phyloP scores from a whole-genome alignment of 225 moss, liverwort and hornwort species.

The Marchantia paleacea region DNA sequence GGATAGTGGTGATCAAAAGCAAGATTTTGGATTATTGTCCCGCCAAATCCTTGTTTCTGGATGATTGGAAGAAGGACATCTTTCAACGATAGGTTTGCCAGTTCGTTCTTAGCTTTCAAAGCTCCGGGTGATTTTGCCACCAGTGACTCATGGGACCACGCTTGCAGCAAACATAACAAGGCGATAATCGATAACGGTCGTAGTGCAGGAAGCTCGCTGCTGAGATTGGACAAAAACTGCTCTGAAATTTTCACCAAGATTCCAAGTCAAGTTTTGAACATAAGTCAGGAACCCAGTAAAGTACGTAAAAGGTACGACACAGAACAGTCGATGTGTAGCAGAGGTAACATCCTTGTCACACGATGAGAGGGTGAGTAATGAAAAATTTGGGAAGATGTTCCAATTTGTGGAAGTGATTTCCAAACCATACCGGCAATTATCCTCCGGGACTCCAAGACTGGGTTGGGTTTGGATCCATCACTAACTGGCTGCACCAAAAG shows the following conservation, averaged over 20 bases:
- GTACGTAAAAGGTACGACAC: no score
- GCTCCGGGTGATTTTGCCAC: constrained; percentile 36
- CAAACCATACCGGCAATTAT: constrained; percentile 57
- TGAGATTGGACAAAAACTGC: constrained; percentile 80
- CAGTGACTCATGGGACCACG: constrained; percentile 63
- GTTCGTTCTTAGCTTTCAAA: constrained; percentile 38
- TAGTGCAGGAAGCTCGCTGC: constrained; percentile 87
- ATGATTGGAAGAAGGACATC: constrained; percentile 49
- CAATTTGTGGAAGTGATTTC: neutral
- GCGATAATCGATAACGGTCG: constrained; percentile 88
- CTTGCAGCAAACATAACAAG: constrained; percentile 81
- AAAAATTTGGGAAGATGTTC: neutral
- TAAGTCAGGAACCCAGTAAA: no score
- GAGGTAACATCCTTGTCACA: no score
- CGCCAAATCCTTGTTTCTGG: constrained; percentile 56
- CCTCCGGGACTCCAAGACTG: constrained; percentile 58
- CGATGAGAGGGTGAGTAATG: neutral
- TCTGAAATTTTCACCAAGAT: constrained; percentile 38
- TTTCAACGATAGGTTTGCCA: constrained; percentile 51
- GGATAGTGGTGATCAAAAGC: constrained; percentile 82
- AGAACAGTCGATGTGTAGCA: no score
- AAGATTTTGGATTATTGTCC: constrained; percentile 69
- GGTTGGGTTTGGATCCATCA: constrained; percentile 33
- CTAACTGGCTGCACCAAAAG: constrained; percentile 60
- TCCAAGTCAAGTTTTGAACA: neutral